These are phyloP conservation scores for Xylaria nigripes DNA, from an alignment of 495 filamentous ascomycete species.

Conservation along the genomic window DNA sequence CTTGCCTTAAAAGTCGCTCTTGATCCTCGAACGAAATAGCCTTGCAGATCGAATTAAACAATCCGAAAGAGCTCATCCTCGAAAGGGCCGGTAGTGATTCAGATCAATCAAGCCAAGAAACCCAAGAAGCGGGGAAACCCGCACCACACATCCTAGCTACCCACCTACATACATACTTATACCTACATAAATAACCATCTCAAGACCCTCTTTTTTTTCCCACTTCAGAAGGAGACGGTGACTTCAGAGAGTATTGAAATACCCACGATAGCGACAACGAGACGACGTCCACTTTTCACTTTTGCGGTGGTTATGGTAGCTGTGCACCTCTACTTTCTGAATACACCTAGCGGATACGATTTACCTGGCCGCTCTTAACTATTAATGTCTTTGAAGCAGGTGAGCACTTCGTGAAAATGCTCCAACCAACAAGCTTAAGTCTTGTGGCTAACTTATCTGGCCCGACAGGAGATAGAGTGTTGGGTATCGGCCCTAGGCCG, in stretches of 20 bases:
- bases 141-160: no score
- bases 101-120: not conserved
- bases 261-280: constrained; percentile 5
- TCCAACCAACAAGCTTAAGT: not conserved
- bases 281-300: not conserved
- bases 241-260: constrained; percentile 6
- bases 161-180: not conserved
- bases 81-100: not conserved
- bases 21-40: no score
- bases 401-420: constrained; percentile 28
- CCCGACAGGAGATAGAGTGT: constrained; percentile 86
- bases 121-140: constrained; percentile 6
- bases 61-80: no score
- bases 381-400: constrained; percentile 68
- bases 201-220: not conserved
- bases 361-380: constrained; percentile 1
- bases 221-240: not conserved
- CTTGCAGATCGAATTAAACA: no score
- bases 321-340: constrained; percentile 24
- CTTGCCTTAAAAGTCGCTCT: not conserved
- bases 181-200: not conserved
- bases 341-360: constrained; percentile 13
- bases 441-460: constrained; percentile 10
- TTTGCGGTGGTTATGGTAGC: constrained; percentile 12
- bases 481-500: constrained; percentile 88